Evolutionary conservation across 176 grass and related monocot species (phyloP).

Genomic region (Carex myosuroides): DNA sequence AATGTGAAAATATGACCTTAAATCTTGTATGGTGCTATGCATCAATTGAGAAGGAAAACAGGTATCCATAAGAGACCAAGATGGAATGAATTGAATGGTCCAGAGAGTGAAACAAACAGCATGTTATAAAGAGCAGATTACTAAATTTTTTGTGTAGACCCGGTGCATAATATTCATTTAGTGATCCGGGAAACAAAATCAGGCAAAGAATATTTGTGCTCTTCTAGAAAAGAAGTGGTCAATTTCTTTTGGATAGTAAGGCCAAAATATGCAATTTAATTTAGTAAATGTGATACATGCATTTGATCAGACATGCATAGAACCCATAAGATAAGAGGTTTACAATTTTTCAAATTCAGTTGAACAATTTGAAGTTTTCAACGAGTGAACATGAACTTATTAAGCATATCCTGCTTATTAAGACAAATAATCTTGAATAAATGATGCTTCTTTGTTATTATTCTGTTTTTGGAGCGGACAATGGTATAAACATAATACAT

Average conservation of each 20-base stretch:
- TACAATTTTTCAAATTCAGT: no score
- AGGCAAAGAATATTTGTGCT: background rate
- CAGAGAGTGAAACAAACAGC: background rate
- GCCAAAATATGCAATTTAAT: no score
- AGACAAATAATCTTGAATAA: no score
- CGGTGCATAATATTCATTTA: background rate
- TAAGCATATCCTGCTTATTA: no score
- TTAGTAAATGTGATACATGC: no score
- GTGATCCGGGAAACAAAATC: background rate
- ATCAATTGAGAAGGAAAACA: background rate
- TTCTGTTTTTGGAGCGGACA: no score
- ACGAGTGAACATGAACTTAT: no score
- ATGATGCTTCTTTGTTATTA: no score
- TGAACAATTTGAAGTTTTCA: no score
- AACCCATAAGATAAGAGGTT: no score
- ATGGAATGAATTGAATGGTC: constrained; percentile 10
- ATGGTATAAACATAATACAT: no score
- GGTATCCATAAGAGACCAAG: background rate
- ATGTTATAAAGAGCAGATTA: background rate
- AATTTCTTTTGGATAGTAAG: background rate
- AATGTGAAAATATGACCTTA: background rate
- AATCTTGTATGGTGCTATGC: background rate
- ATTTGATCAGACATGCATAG: no score
- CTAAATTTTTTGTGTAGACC: background rate
- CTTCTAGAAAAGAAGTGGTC: background rate